Conservation (phyloP, 805 yeast genomes). For the Kodamaea laetipori region DNA sequence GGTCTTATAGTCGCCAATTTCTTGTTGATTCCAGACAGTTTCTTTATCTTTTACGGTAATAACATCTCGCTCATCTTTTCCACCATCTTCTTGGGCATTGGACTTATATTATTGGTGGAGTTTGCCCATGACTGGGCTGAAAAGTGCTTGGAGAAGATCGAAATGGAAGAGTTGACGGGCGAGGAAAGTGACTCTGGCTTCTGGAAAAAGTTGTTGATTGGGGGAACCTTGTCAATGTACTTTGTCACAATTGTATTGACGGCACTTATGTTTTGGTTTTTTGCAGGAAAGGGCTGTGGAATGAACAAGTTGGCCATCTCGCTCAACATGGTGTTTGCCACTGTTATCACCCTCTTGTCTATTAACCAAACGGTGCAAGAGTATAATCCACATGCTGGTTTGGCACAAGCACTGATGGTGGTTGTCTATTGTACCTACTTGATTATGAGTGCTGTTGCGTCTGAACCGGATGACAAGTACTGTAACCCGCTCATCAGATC, state of each 20-base stretch:
- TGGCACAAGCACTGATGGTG: constrained; percentile 97
- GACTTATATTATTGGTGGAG: constrained; percentile 86
- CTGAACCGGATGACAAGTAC: constrained; percentile 91
- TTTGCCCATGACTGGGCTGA: constrained; percentile 99
- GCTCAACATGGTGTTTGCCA: constrained; percentile 65
- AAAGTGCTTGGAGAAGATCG: constrained; percentile 86
- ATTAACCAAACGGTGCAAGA: constrained; percentile 86
- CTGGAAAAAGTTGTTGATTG: constrained; percentile 81
- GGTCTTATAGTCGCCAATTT: constrained; percentile 62
- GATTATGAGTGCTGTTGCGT: constrained; percentile 87
- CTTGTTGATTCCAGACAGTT: constrained; percentile 75
- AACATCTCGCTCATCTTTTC: constrained; percentile 83
- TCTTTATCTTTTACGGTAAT: constrained; percentile 89
- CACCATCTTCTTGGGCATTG: constrained; percentile 83
- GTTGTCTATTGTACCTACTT: constrained; percentile 89
- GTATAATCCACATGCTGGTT: constrained; percentile 90
- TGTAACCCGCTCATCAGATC: constrained; percentile 94
- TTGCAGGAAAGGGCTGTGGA: constrained; percentile 78
- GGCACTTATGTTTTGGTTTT: constrained; percentile 75
- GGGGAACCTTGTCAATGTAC: constrained; percentile 89
- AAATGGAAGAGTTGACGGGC: constrained; percentile 62
- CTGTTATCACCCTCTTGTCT: constrained; percentile 68
- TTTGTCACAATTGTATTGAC: constrained; percentile 71
- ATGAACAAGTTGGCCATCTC: constrained; percentile 89
- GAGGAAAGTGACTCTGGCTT: constrained; percentile 55